These are phyloP conservation scores for Terana coerulea DNA, from an alignment of 768 basidiomycete genomes.

Conservation along the genomic window DNA sequence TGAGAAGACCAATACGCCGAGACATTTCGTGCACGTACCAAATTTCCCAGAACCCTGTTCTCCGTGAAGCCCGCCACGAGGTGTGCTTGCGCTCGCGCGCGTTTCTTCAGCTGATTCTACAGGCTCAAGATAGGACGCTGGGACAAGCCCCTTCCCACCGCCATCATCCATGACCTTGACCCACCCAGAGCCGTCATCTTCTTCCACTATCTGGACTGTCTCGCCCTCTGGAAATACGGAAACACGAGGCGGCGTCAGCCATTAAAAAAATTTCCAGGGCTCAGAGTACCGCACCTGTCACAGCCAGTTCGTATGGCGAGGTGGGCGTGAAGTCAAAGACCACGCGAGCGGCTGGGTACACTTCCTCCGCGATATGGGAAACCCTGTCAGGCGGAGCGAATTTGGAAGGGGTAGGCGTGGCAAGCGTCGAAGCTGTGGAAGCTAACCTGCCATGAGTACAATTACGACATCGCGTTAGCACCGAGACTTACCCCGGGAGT, in stretches of 20 bases:
- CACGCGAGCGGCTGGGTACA: slow-evolving; percentile 52
- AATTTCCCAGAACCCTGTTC: slow-evolving; percentile 39
- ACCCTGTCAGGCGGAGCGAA: slow-evolving; percentile 37
- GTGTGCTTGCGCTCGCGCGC: slow-evolving; percentile 6
- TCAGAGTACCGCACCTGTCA: slow-evolving; percentile 48
- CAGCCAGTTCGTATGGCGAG: slow-evolving; percentile 72
- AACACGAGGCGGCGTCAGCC: no score
- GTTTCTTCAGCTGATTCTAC: slow-evolving; percentile 26
- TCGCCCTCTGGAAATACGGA: slow-evolving; percentile 52
- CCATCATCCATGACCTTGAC: slow-evolving; percentile 61
- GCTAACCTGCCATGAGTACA: no score
- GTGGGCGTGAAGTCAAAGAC: slow-evolving; percentile 73
- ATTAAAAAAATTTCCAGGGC: no score
- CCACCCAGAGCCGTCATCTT: slow-evolving; percentile 87
- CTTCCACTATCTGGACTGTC: slow-evolving; percentile 63
- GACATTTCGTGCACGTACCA: no score
- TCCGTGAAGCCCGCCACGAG: slow-evolving; percentile 10
- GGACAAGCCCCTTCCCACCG: slow-evolving; percentile 71
- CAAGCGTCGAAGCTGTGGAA: slow-evolving; percentile 12
- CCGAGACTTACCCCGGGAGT: slow-evolving; percentile 20
- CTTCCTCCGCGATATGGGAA: slow-evolving; percentile 33
- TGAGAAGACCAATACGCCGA: no score
- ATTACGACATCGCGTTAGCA: no score
- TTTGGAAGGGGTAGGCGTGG: slow-evolving; percentile 50
- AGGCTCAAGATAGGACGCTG: slow-evolving; percentile 72